Evolutionary conservation across 108 stramenopile genomes (phyloP).

Genomic region (Cyclostephanos tholiformis): DNA sequence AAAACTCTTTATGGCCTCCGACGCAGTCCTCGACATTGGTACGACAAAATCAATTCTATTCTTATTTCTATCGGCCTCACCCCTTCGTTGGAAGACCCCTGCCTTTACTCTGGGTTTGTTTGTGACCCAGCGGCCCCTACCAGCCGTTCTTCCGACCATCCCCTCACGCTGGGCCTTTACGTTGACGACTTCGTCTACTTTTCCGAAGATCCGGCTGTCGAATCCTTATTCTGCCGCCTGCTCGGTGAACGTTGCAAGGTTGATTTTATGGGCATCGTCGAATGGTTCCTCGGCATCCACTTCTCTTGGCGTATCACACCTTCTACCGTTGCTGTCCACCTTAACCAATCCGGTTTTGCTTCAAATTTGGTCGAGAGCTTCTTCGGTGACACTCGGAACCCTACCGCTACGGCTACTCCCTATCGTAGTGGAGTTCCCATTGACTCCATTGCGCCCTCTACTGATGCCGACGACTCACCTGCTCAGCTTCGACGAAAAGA

Average conservation of each 20-base stretch:
- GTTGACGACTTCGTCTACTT: too few species aligned
- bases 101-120: too few species aligned
- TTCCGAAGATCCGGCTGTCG: slow-evolving; percentile 8
- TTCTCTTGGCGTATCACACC: slow-evolving; percentile 17
- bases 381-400: neutral
- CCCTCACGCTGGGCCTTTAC: slow-evolving; percentile 21
- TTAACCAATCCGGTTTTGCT: slow-evolving; percentile 32
- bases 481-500: neutral
- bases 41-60: neutral
- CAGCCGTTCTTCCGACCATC: neutral
- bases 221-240: neutral
- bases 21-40: slow-evolving; percentile 28
- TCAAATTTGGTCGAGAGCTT: slow-evolving; percentile 22
- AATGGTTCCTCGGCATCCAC: too few species aligned
- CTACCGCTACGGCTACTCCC: slow-evolving; percentile 23
- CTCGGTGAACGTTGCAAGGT: neutral
- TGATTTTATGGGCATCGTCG: too few species aligned
- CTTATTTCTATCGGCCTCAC: slow-evolving; percentile 12
- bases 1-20: neutral
- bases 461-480: slow-evolving; percentile 5
- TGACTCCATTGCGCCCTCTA: too few species aligned
- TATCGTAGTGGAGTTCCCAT: slow-evolving; percentile 33
- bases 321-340: too few species aligned
- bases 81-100: slow-evolving; percentile 12
- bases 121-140: neutral